Base-by-base conservation (phyloP, 257 asterid species). In the Henckelia pumila region DNA sequence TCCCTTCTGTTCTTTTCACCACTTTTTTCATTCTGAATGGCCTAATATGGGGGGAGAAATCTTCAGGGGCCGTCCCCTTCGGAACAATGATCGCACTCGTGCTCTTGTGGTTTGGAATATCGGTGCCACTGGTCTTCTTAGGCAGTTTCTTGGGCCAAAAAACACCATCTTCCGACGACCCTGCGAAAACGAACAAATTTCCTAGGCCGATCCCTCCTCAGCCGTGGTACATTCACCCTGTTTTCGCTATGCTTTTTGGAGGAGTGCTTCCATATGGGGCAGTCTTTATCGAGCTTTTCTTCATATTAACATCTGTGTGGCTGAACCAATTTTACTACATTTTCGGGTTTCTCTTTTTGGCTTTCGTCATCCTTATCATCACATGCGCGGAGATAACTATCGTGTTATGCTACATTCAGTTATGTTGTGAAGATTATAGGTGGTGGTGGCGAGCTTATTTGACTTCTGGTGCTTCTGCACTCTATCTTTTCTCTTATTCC, bases 361-460 rank as follows among this genome's bases (percentile, higher is more conserved):
- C 78, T 19, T 78, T 80, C 49, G 32, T 81, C 49, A 80, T 83
- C 47, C 80, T 83, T 8, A 13, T 83, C 74, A 73, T 83, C 58
- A 83, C 86, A 1, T 83, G 86, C 29, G 84, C 86, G 1, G 82
- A 83, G 78, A 78, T 83, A 62, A 76, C 82, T 0, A 72, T 83
- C 1, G 84, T 83, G 25, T 33, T 83, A 6, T 77, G 86, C 81
- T 83, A 83, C 81, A 80, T 83, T 53, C 88, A 83, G 64, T 53
- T 83, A 60, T 83, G 86, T 23, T 71, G 62, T 5, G 88, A 83
- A 67, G 88, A 83, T 50, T 83, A 80, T 66, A 47, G 82, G 23
- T 83, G 88, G 88, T 83, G 88, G 86, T 83, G 88, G 88, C 64
- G 82, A 66, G 73, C 88, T 4, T 83, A 71, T 77, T 61, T 81